Percentiles rank a stretch among this genome's conserved stretches.
Conservation (phyloP, 164 flowering plant species). For the Macadamia integrifolia region DNA sequence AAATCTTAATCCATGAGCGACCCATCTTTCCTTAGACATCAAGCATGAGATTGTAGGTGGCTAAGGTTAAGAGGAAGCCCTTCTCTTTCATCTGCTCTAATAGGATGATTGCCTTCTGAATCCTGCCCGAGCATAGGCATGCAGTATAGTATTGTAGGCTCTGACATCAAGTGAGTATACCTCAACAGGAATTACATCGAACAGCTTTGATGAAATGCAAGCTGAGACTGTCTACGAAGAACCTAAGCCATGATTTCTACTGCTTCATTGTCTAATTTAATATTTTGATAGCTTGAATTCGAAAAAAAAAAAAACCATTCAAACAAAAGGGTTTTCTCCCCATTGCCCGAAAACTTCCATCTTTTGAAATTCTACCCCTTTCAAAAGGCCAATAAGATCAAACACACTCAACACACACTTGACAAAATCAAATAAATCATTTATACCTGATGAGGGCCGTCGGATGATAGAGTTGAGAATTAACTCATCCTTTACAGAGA, state of each 20-base stretch:
- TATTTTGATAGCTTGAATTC: conserved; percentile 10
- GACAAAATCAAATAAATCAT: conserved; percentile 37
- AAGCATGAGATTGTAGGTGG: conserved; percentile 64
- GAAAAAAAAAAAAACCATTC: conserved; percentile 43
- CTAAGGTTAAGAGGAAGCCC: conserved; percentile 37
- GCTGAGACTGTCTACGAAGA: conserved; percentile 69
- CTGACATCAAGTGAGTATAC: conserved; percentile 60
- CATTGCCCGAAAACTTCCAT: too few species aligned
- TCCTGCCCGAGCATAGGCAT: conserved; percentile 69
- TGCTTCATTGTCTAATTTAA: too few species aligned
- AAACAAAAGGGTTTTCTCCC: too few species aligned
- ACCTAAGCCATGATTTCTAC: conserved; percentile 31
- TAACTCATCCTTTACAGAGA: conserved; percentile 46
- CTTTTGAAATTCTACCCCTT: too few species aligned
- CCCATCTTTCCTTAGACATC: conserved; percentile 45
- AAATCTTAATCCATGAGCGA: conserved; percentile 64
- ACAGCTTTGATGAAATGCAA: conserved; percentile 59
- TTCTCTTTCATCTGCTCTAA: too few species aligned
- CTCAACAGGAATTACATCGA: conserved; percentile 55
- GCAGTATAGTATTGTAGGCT: conserved; percentile 65
- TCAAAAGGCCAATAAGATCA: conserved; percentile 16
- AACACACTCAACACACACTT: conserved; percentile 51
- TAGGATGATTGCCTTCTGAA: conserved; percentile 44
- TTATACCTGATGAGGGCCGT: conserved; percentile 35
- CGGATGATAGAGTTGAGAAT: conserved; percentile 43